These are phyloP conservation scores for Cordia subcordata DNA, from an alignment of 257 asterid genomes.

Conservation along the genomic window DNA sequence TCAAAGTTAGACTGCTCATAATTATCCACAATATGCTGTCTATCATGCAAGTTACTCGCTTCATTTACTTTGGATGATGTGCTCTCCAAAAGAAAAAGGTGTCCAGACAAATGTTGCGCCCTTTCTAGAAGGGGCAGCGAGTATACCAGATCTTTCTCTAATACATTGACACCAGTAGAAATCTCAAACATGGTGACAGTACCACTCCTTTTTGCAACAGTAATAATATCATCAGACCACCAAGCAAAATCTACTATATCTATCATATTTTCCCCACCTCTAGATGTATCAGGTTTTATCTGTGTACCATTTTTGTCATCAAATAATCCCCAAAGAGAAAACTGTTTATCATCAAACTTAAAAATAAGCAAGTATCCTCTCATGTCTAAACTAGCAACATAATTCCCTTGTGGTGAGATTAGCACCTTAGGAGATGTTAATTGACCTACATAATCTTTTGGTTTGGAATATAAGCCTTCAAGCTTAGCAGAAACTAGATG, in stretches of 20 bases:
- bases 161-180: slow-evolving; percentile 33
- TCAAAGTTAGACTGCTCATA: slow-evolving; percentile 37
- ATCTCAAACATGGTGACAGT: slow-evolving; percentile 55
- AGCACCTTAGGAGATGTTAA: slow-evolving; percentile 67
- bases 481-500: slow-evolving; percentile 38
- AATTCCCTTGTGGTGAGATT: slow-evolving; percentile 64
- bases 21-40: slow-evolving; percentile 35
- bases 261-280: slow-evolving; percentile 27
- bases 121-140: slow-evolving; percentile 74
- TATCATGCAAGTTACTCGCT: slow-evolving; percentile 18
- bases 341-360: slow-evolving; percentile 54
- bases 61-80: slow-evolving; percentile 35
- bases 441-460: slow-evolving; percentile 38
- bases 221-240: slow-evolving; percentile 82
- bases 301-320: slow-evolving; percentile 26
- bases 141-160: slow-evolving; percentile 46
- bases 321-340: slow-evolving; percentile 38
- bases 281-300: slow-evolving; percentile 28
- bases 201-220: slow-evolving; percentile 59
- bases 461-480: slow-evolving; percentile 57
- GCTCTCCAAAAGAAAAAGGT: slow-evolving; percentile 66
- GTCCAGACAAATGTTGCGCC: slow-evolving; percentile 54
- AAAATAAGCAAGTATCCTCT: slow-evolving; percentile 60
- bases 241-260: slow-evolving; percentile 76
- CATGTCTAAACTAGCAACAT: slow-evolving; percentile 66